Conservation (phyloP, 805 yeast genomes). For the Naumovozyma dairenensis region DNA sequence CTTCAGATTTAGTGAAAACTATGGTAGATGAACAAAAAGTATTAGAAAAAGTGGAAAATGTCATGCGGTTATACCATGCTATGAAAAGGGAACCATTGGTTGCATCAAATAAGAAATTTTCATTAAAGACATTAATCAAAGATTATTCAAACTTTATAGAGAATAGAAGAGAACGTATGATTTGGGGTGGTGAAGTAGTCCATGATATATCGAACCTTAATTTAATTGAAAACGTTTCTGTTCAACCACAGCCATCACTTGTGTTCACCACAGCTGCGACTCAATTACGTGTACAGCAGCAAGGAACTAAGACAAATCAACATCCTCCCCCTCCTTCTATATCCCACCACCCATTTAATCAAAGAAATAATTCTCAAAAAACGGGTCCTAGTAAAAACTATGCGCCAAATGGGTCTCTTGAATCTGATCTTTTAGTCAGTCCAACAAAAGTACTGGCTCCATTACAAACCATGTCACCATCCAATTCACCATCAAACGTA, state of each 20-base stretch:
- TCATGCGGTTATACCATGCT: conserved; percentile 16
- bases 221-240: conserved; percentile 10
- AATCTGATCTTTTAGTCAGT: too few relatives aligned
- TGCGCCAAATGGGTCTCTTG: too few relatives aligned
- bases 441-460: conserved; percentile 8
- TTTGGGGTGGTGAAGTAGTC: conserved; percentile 23
- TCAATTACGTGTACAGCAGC: too few relatives aligned
- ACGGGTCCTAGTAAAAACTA: conserved; percentile 1
- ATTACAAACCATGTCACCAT: too few relatives aligned
- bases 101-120: conserved; percentile 8
- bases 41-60: conserved; percentile 13
- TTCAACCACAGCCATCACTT: conserved; percentile 4
- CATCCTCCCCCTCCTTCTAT: neutral
- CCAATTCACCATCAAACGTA: too few relatives aligned
- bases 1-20: conserved; percentile 19
- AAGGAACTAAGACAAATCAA: neutral
- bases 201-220: conserved; percentile 14
- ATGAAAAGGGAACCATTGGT: conserved; percentile 8
- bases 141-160: conserved; percentile 24
- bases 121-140: conserved; percentile 15
- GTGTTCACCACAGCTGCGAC: conserved; percentile 26
- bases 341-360: too few relatives aligned
- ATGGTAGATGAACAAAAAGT: conserved; percentile 22
- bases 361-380: too few relatives aligned
- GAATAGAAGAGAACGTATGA: conserved; percentile 20